Conservation (phyloP, 1,284 basidiomycete species). For the Cutaneotrichosporon cavernicola region DNA sequence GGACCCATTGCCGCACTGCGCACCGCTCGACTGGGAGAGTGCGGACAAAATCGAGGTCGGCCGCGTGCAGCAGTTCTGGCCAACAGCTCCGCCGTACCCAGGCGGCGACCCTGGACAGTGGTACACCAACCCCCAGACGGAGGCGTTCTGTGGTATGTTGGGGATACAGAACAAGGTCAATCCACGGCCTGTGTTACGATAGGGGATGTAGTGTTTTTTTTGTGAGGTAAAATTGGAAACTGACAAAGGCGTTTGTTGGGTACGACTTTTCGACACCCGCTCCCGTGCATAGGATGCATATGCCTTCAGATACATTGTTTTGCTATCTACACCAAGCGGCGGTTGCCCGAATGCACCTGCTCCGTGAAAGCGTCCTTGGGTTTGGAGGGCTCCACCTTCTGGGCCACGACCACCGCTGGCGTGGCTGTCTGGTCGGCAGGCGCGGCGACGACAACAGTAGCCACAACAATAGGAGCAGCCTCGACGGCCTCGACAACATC, state of each 20-base stretch:
- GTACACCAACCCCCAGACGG: slow-evolving; percentile 89
- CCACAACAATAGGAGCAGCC: not conserved
- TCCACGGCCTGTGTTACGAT: slow-evolving; percentile 38
- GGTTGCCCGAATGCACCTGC: slow-evolving; percentile 12
- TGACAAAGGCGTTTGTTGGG: too few relatives aligned
- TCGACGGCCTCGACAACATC: slow-evolving; percentile 2
- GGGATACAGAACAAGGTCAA: slow-evolving; percentile 80
- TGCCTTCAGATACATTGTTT: not conserved
- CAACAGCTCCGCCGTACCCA: slow-evolving; percentile 66
- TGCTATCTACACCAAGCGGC: slow-evolving; percentile 17
- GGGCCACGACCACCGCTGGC: not conserved
- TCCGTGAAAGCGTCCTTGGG: slow-evolving; percentile 10
- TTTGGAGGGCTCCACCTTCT: not conserved
- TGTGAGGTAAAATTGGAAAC: too few relatives aligned
- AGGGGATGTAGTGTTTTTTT: not conserved
- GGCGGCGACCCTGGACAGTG: slow-evolving; percentile 57
- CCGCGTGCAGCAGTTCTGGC: slow-evolving; percentile 68
- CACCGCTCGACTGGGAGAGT: slow-evolving; percentile 31
- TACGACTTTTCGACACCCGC: too few relatives aligned
- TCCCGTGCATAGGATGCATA: not conserved
- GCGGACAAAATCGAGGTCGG: slow-evolving; percentile 54
- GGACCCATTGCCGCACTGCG: not conserved
- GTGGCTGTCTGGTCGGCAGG: too few relatives aligned
- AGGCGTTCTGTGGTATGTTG: slow-evolving; percentile 76
- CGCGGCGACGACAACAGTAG: not conserved